Percentiles rank a stretch among this genome's conserved stretches.
phyloP scores from a whole-genome alignment of 2,329 filamentous ascomycete genomes.

The Fusarium nurragi region DNA sequence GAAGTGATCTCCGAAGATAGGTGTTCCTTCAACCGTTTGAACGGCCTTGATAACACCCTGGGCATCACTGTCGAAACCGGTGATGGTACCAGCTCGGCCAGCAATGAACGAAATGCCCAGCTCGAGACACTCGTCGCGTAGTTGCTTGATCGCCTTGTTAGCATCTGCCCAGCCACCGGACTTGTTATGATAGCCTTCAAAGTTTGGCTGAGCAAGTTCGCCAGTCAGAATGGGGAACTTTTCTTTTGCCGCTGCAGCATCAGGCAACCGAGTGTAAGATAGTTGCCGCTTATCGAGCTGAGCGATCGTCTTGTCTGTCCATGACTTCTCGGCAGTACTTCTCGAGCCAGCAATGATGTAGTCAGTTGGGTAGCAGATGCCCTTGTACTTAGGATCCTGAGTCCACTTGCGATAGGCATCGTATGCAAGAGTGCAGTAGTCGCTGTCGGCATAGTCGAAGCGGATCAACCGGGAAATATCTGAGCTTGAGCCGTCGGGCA shows the following conservation, averaged over 20 bases:
- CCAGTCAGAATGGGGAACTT: conserved; percentile 15
- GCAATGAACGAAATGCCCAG: conserved; percentile 25
- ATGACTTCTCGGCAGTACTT: not conserved
- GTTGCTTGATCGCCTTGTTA: conserved; percentile 25
- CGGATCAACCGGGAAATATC: conserved; percentile 51
- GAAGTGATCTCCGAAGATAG: conserved; percentile 16
- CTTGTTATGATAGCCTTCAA: conserved; percentile 24
- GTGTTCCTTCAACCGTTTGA: not conserved
- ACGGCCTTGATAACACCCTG: not conserved
- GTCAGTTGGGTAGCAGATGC: conserved; percentile 13
- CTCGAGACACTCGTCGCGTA: conserved; percentile 29
- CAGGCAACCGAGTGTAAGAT: conserved; percentile 4
- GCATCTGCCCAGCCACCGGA: conserved; percentile 35
- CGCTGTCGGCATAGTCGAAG: conserved; percentile 68
- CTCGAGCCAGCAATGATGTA: conserved; percentile 18
- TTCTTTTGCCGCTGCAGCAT: not conserved
- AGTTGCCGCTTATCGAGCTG: conserved; percentile 12
- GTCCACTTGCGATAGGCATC: conserved; percentile 32
- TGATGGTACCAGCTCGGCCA: conserved; percentile 23
- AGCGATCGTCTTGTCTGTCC: conserved; percentile 29
- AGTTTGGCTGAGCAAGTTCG: conserved; percentile 15
- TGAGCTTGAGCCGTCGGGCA: conserved; percentile 48
- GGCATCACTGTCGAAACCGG: conserved; percentile 6
- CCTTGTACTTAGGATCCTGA: conserved; percentile 18
- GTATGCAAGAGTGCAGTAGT: conserved; percentile 66